Conservation (phyloP, 441 rosid genomes). For the Aleurites moluccanus region DNA sequence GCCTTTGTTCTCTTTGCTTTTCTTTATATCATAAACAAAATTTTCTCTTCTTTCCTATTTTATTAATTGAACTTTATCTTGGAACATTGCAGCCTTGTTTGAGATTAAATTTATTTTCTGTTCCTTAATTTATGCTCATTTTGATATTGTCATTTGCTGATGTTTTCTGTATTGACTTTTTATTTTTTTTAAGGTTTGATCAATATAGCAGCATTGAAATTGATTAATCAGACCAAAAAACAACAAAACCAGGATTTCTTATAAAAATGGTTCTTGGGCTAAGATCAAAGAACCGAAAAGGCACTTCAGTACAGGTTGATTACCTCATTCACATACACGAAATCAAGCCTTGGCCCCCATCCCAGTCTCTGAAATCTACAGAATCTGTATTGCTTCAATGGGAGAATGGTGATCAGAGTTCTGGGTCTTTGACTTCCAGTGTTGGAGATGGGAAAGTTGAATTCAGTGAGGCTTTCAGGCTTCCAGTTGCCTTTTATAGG, state of each 20-base stretch:
- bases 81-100: background rate
- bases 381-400: slow-evolving; percentile 70
- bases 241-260: slow-evolving; percentile 20
- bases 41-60: background rate
- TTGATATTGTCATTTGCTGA: background rate
- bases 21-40: slow-evolving; percentile 12
- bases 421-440: slow-evolving; percentile 55
- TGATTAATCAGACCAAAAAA: slow-evolving; percentile 8
- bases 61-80: background rate
- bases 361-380: slow-evolving; percentile 40
- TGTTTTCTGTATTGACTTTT: slow-evolving; percentile 3
- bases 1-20: slow-evolving; percentile 23
- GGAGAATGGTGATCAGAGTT: slow-evolving; percentile 61
- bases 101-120: background rate
- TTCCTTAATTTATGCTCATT: background rate
- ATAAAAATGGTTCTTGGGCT: slow-evolving; percentile 73
- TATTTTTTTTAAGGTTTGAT: background rate
- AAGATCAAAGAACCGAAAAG: slow-evolving; percentile 65
- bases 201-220: slow-evolving; percentile 13
- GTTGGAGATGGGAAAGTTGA: slow-evolving; percentile 62
- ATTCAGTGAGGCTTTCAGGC: slow-evolving; percentile 57
- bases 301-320: slow-evolving; percentile 42
- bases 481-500: slow-evolving; percentile 43
- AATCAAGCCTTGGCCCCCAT: slow-evolving; percentile 83
- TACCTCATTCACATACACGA: slow-evolving; percentile 60